Conservation (phyloP, 352 stramenopile genomes). For the Pythium myriotylum region DNA sequence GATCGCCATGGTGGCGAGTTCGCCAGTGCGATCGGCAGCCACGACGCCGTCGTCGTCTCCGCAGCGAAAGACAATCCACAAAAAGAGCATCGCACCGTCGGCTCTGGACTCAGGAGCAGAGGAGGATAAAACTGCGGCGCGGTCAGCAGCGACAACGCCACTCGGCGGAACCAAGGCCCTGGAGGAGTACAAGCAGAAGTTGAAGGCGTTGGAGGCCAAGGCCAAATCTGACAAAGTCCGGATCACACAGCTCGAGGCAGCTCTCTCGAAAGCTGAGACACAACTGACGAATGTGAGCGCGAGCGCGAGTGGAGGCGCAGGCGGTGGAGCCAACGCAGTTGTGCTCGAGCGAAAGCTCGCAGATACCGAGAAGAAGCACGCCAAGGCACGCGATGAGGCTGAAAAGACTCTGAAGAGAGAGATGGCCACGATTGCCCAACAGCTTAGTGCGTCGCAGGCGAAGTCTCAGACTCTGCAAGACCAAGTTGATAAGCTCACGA, state of each 20-base stretch:
- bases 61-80: constrained; percentile 19
- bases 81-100: constrained; percentile 27
- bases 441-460: constrained; percentile 54
- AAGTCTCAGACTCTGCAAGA: constrained; percentile 49
- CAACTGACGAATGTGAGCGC: constrained; percentile 21
- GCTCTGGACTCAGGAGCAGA: background rate
- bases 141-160: constrained; percentile 1
- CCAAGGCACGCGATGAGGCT: constrained; percentile 63
- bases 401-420: constrained; percentile 62
- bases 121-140: background rate
- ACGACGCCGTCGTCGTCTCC: constrained; percentile 21
- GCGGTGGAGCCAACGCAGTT: constrained; percentile 22
- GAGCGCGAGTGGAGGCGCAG: constrained; percentile 7
- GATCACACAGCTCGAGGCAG: constrained; percentile 77
- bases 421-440: constrained; percentile 41
- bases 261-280: constrained; percentile 56
- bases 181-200: constrained; percentile 74
- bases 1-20: constrained; percentile 11
- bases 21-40: constrained; percentile 1
- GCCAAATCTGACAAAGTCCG: constrained; percentile 69
- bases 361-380: constrained; percentile 83
- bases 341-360: constrained; percentile 61
- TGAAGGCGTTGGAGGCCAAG: constrained; percentile 69
- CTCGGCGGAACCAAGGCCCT: constrained; percentile 31
- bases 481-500: constrained; percentile 47